Conservation (phyloP, 495 filamentous ascomycete species). For the Margaritispora aquatica region DNA sequence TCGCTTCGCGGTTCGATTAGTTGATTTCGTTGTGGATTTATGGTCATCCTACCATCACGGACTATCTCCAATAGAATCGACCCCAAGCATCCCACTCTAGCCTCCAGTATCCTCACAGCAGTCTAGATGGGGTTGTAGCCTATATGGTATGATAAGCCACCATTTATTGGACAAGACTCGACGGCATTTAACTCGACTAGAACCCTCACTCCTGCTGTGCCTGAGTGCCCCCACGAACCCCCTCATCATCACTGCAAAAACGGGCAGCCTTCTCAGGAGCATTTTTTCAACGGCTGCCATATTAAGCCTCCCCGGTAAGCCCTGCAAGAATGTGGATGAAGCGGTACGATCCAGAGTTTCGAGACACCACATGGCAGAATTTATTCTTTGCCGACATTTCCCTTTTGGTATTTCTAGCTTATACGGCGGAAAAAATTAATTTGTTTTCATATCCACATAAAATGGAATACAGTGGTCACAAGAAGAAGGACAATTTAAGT, state of each 20-base stretch:
- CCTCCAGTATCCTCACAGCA: no score
- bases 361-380: neutral
- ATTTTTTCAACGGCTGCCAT: constrained; percentile 1
- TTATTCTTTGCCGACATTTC: neutral
- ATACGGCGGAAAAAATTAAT: neutral
- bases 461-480: neutral
- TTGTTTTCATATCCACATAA: neutral
- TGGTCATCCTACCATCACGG: neutral
- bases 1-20: neutral
- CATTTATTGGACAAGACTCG: no score
- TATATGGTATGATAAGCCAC: no score
- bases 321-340: neutral
- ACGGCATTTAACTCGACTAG: no score
- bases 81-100: no score
- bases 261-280: neutral
- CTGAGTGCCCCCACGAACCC: neutral
- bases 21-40: neutral
- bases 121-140: no score
- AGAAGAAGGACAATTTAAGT: neutral
- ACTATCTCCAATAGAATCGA: neutral
- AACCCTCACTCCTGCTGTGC: no score
- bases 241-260: neutral
- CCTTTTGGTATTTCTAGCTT: neutral
- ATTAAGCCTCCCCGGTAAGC: constrained; percentile 1
- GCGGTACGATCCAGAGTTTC: neutral